Percentiles rank a stretch among this genome's conserved stretches.
phyloP scores from a whole-genome alignment of 371 early-diverging fungal genomes.

The Mortierella sp. region DNA sequence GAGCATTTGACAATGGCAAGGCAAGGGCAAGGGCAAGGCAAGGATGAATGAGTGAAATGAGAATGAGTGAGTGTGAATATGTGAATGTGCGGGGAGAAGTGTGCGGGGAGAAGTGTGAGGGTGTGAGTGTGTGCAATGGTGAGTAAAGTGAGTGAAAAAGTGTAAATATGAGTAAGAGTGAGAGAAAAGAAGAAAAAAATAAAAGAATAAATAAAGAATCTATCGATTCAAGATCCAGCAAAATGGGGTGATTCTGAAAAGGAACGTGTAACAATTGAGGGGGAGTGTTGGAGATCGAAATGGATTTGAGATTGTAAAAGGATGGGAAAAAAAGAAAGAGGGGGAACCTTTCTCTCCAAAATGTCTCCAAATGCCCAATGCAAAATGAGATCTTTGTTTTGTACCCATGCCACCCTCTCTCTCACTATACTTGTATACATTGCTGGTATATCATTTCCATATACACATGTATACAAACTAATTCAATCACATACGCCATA shows the following conservation, averaged over 20 bases:
- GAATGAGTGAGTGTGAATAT: no score
- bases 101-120: background rate
- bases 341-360: background rate
- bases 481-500: background rate
- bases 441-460: no score
- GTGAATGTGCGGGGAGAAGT: no score
- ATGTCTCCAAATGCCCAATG: no score
- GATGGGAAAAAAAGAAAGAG: slow-evolving; percentile 4
- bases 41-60: background rate
- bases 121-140: background rate
- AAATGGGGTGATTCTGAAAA: background rate
- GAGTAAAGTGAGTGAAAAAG: no score
- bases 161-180: background rate
- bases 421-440: no score
- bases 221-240: background rate
- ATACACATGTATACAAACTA: background rate
- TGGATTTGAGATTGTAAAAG: background rate
- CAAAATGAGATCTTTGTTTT: background rate
- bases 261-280: background rate
- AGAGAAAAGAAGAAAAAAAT: background rate
- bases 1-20: slow-evolving; percentile 27
- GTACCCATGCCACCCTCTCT: no score
- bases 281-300: background rate
- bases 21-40: no score
- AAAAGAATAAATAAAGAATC: background rate